Evolutionary conservation across 495 filamentous ascomycete species (phyloP), one percentile per base, ranked within the genome.

Genomic region (Gamarada debralockiae): DNA sequence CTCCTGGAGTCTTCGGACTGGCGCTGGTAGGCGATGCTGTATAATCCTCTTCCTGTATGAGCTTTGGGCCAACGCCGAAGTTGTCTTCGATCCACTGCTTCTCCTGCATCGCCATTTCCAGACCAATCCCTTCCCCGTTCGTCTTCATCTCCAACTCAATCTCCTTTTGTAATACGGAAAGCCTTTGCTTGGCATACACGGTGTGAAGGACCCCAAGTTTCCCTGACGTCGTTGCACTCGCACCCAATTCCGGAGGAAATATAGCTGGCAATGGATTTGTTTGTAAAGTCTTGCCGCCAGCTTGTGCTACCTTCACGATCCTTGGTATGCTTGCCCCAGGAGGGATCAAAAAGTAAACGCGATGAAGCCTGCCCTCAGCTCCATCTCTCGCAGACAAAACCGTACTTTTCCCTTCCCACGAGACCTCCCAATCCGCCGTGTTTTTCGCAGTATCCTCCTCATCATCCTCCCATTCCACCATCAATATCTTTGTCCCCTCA

Each of bases 401-500:
- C 0, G 81, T 74, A 21, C 72, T 74, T 66, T 91, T 91, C 10
- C 86, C 81, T 45, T 86, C 76, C 89, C 89, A 92, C 6, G 79
- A 80, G 9, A 95, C 81, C 36, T 84, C 77, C 88, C 89, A 92
- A 33, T 79, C 72, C 1, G 53, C 56, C 13, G 39, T 48, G 20
- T 64, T 48, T 36, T 72, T 1, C 10, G 21, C 3, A n/a, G 24
- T 22, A 31, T 71, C 61, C 59, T 69, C 55, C 27, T 60, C 64
- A 13, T 67, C 53, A 20, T 75, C 69, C 57, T 88, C 82, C 88
- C 88, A 92, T 56, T 92, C 86, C 10, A 92, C 78, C 86, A 92
- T 89, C 42, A 92, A 64, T 41, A 95, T 84, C 70, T 92, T 92
- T 25, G 86, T 90, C 8, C 88, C 89, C 33, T 91, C 87, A 58